A percentile compares a stretch with the other conserved stretches of the same genome.
phyloP scores from a whole-genome alignment of 1,139 yeast genomes.

The Pichia sp. region DNA sequence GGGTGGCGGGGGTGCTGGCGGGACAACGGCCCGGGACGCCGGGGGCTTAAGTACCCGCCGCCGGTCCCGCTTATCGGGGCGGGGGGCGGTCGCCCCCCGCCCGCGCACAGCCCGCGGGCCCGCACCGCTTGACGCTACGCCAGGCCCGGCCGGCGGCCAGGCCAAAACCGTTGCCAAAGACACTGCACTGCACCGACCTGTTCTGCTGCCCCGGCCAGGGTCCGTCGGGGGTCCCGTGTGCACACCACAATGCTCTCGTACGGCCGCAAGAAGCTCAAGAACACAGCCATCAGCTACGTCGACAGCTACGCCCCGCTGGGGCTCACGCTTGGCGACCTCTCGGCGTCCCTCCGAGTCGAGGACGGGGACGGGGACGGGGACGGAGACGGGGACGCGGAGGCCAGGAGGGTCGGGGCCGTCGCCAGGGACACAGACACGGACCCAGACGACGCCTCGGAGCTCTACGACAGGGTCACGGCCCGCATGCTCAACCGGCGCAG shows the following conservation, averaged over 20 bases:
- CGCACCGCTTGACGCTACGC: no score
- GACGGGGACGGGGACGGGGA: neutral
- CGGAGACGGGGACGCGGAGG: conserved; percentile 21
- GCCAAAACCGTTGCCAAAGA: no score
- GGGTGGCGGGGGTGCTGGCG: no score
- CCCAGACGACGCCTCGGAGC: neutral
- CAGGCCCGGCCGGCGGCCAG: no score
- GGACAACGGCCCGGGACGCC: no score
- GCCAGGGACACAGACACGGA: conserved; percentile 13
- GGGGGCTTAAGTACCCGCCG: no score
- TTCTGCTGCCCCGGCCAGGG: neutral
- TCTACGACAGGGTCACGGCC: conserved; percentile 6
- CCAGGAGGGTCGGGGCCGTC: no score
- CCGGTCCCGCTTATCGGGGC: no score
- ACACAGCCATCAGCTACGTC: conserved; percentile 12
- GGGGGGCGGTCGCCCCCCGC: no score
- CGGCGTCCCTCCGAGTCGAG: conserved; percentile 3
- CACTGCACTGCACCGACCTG: neutral
- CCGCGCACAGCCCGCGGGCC: no score
- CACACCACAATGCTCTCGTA: conserved; percentile 1
- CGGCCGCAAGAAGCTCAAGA: conserved; percentile 9
- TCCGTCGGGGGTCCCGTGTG: neutral
- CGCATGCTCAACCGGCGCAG: conserved; percentile 10
- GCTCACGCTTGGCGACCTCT: conserved; percentile 17
- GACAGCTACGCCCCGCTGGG: conserved; percentile 20